phyloP scores from a whole-genome alignment of 2,329 filamentous ascomycete genomes.

The Cordyceps militaris region DNA sequence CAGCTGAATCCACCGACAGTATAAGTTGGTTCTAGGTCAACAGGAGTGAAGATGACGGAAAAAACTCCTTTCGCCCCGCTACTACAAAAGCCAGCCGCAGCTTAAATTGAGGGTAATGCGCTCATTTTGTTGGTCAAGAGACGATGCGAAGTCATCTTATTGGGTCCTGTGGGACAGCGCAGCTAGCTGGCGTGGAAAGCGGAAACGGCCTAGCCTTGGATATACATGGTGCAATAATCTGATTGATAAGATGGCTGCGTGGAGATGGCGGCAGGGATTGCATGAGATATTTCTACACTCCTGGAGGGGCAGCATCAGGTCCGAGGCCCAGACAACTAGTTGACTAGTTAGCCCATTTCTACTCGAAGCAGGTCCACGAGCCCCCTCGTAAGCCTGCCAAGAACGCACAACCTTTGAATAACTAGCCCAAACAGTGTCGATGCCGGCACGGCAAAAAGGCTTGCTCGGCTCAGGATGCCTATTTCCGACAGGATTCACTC shows the following conservation, averaged over 20 bases:
- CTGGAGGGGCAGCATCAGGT: neutral
- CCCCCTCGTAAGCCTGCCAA: neutral
- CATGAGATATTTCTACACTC: neutral
- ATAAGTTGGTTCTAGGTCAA: too few species aligned
- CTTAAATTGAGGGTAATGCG: neutral
- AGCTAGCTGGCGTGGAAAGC: neutral
- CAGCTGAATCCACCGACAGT: too few species aligned
- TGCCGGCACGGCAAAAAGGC: neutral
- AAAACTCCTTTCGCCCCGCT: neutral
- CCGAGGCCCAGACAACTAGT: neutral
- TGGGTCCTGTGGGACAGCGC: neutral
- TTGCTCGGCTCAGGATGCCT: neutral
- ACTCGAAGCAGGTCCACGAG: too few species aligned
- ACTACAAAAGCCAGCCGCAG: neutral
- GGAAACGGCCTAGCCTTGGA: neutral
- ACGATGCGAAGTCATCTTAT: neutral
- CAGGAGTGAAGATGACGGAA: neutral
- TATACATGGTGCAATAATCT: neutral
- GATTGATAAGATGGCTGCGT: neutral
- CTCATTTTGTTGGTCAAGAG: neutral
- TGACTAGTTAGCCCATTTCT: neutral
- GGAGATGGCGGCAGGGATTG: neutral
- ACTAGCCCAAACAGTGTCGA: neutral
- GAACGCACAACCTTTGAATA: neutral
- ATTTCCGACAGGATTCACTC: neutral